These are phyloP conservation scores for Aspergillus ruber DNA, from an alignment of 2,329 filamentous ascomycete genomes.

Conservation along the genomic window DNA sequence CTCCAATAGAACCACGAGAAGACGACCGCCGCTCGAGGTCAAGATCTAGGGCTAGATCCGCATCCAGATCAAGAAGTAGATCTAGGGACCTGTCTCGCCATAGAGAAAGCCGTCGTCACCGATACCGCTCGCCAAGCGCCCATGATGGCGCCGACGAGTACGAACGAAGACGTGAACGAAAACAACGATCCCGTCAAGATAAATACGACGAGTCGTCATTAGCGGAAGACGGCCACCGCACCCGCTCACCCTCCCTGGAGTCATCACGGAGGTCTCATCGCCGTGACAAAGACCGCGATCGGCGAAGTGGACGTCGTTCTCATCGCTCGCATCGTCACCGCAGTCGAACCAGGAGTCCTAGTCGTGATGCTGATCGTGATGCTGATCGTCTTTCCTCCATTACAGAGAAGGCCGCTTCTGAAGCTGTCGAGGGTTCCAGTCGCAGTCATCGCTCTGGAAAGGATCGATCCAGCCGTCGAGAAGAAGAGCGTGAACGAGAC, in stretches of 20 bases:
- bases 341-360: constrained; percentile 24
- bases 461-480: constrained; percentile 22
- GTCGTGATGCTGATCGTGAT: constrained; percentile 32
- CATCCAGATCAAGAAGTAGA: constrained; percentile 16
- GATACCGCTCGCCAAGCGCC: constrained; percentile 43
- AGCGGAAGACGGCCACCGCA: constrained; percentile 45
- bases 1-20: constrained; percentile 32
- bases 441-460: constrained; percentile 23
- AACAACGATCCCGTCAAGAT: constrained; percentile 25
- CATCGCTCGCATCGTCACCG: constrained; percentile 48
- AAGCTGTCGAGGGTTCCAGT: constrained; percentile 17
- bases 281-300: constrained; percentile 55
- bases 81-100: constrained; percentile 37
- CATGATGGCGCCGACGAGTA: constrained; percentile 31
- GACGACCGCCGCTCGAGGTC: constrained; percentile 19
- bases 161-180: constrained; percentile 19
- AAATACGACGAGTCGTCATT: constrained; percentile 40
- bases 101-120: constrained; percentile 44
- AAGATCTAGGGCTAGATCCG: constrained; percentile 24
- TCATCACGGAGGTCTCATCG: constrained; percentile 54
- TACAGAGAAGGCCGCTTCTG: constrained; percentile 14
- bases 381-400: constrained; percentile 27
- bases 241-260: constrained; percentile 60
- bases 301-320: constrained; percentile 37
- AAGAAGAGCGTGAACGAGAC: constrained; percentile 21